phyloP scores from a whole-genome alignment of 176 grass and related monocot genomes.

The Lolium multiflorum region DNA sequence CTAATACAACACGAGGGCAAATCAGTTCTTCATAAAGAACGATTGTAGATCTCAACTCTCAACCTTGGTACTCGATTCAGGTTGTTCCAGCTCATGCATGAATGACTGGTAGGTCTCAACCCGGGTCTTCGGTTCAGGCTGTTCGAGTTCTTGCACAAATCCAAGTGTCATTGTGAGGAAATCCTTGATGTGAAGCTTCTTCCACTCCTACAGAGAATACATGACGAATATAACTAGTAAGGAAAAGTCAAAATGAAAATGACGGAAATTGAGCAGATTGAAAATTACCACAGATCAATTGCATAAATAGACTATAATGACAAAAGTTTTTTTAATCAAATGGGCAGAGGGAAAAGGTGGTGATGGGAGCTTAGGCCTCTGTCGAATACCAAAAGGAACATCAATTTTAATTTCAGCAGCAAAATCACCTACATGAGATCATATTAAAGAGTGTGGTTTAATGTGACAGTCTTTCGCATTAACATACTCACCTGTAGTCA shows the following conservation, averaged over 20 bases:
- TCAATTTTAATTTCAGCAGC: too few relatives aligned
- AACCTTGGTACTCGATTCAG: constrained; percentile 51
- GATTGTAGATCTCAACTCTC: constrained; percentile 38
- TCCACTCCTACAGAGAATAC: constrained; percentile 67
- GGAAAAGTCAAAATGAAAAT: neutral
- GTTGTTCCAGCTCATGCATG: constrained; percentile 61
- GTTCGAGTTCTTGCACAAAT: constrained; percentile 62
- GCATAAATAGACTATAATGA: neutral
- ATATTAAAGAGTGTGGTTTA: too few relatives aligned
- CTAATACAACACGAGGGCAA: neutral
- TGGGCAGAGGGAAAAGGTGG: neutral
- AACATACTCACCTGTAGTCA: too few relatives aligned
- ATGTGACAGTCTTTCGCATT: too few relatives aligned
- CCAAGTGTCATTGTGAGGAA: constrained; percentile 78
- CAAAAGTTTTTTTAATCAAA: neutral
- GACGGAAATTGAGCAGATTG: neutral
- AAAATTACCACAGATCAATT: neutral
- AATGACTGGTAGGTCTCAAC: constrained; percentile 77
- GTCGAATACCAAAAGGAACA: too few relatives aligned
- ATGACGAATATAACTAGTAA: neutral
- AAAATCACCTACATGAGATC: too few relatives aligned
- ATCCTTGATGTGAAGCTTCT: constrained; percentile 68
- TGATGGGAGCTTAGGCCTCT: too few relatives aligned
- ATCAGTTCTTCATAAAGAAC: constrained; percentile 33
- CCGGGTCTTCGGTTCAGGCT: constrained; percentile 62